Percentiles rank a stretch among this genome's conserved stretches.
Conservation (phyloP, 2,329 filamentous ascomycete species). For the Lasiodiplodia sp. region DNA sequence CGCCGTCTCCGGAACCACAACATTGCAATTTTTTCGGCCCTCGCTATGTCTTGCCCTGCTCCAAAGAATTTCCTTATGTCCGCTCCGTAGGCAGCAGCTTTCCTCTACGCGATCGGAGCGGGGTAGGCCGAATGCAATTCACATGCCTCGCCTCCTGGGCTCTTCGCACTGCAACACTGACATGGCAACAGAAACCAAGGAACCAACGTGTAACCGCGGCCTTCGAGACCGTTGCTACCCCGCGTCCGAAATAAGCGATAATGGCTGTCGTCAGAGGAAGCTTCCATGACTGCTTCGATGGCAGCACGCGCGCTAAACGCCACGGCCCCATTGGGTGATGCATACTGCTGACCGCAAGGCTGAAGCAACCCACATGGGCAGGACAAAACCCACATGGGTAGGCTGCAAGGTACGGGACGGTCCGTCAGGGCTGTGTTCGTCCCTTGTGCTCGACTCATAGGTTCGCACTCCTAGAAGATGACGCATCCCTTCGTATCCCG, state of each 20-base stretch:
- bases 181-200: conserved; percentile 3
- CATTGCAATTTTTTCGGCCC: neutral
- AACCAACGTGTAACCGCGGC: neutral
- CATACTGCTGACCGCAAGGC: neutral
- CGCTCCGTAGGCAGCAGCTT: neutral
- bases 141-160: neutral
- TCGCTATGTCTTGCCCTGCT: conserved; percentile 4
- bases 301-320: conserved; percentile 8
- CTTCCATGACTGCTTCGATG: neutral
- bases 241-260: neutral
- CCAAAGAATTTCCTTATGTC: neutral
- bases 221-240: neutral
- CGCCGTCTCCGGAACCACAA: neutral
- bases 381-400: conserved; percentile 13
- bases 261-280: neutral
- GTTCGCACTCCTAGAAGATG: conserved; percentile 2
- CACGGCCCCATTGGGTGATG: neutral
- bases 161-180: neutral
- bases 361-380: conserved; percentile 7
- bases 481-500: conserved; percentile 2
- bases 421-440: conserved; percentile 12
- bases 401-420: conserved; percentile 24
- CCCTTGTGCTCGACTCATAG: conserved; percentile 11
- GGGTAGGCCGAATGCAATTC: neutral
- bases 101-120: neutral